phyloP scores from a whole-genome alignment of 768 basidiomycete species.

The Suillus luteus region DNA sequence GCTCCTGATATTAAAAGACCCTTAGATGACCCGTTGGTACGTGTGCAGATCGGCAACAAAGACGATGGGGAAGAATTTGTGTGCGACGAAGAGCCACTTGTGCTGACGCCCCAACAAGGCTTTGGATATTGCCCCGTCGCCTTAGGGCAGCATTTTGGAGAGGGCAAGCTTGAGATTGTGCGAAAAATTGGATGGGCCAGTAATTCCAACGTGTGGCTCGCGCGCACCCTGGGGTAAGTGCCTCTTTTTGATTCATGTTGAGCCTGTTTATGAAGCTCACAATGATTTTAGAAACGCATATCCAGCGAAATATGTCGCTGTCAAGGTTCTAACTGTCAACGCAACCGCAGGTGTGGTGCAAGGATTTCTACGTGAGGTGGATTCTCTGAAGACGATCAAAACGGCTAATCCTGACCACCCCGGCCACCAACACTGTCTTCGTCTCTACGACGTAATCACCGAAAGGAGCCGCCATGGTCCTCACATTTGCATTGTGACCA shows the following conservation, averaged over 20 bases:
- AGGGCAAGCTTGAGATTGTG: background rate
- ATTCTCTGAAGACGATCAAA: constrained; percentile 1
- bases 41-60: background rate
- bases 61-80: background rate
- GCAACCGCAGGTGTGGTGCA: background rate
- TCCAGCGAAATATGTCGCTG: background rate
- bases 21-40: background rate
- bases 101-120: background rate
- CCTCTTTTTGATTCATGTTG: background rate
- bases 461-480: constrained; percentile 16
- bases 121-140: background rate
- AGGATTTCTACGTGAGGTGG: background rate
- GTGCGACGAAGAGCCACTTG: constrained; percentile 1
- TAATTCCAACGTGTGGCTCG: constrained; percentile 9
- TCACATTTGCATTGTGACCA: constrained; percentile 18
- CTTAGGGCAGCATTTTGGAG: background rate
- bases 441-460: constrained; percentile 10
- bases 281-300: background rate
- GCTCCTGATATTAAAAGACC: background rate
- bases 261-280: background rate
- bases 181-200: constrained; percentile 7
- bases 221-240: constrained; percentile 4
- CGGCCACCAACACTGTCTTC: constrained; percentile 15
- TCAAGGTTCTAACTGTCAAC: constrained; percentile 2
- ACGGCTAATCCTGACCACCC: constrained; percentile 16